Conservation (phyloP, 495 filamentous ascomycete genomes). For the Penicillium canariense region DNA sequence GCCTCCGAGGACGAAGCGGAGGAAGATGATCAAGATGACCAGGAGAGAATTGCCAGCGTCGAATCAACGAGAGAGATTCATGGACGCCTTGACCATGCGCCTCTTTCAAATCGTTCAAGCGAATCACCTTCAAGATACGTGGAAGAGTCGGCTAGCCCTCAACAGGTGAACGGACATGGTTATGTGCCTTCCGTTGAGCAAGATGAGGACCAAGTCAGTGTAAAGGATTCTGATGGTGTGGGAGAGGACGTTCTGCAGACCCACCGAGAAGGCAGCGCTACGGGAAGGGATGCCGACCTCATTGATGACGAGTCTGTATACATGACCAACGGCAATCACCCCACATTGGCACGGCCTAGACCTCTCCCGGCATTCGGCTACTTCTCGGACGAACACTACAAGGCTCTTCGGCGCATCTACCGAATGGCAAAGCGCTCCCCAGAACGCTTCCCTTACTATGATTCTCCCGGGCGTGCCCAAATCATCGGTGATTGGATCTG, state of each 20-base stretch:
- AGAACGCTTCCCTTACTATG: constrained; percentile 39
- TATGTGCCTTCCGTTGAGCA: not conserved
- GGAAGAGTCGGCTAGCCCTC: constrained; percentile 9
- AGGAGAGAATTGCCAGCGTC: constrained; percentile 14
- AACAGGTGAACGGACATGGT: not conserved
- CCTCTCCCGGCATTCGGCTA: constrained; percentile 39
- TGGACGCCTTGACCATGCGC: constrained; percentile 13
- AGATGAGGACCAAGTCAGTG: not conserved
- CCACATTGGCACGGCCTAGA: constrained; percentile 16
- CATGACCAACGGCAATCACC: constrained; percentile 9
- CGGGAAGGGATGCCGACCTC: constrained; percentile 7
- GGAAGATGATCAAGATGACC: constrained; percentile 19
- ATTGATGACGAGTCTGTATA: constrained; percentile 4
- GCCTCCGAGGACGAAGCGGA: constrained; percentile 22
- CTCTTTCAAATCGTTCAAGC: constrained; percentile 9
- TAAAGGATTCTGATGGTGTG: not conserved
- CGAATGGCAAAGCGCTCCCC: constrained; percentile 39
- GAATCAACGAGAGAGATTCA: constrained; percentile 14
- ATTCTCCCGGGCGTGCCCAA: constrained; percentile 35
- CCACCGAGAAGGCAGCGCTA: not conserved
- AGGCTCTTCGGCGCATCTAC: constrained; percentile 40
- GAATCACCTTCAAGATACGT: constrained; percentile 12
- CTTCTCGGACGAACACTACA: constrained; percentile 48
- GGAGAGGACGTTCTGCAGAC: not conserved
- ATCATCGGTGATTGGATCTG: constrained; percentile 49